These are phyloP conservation scores for Alternaria tenuissima DNA, from an alignment of 2,329 filamentous ascomycete genomes.

Conservation along the genomic window DNA sequence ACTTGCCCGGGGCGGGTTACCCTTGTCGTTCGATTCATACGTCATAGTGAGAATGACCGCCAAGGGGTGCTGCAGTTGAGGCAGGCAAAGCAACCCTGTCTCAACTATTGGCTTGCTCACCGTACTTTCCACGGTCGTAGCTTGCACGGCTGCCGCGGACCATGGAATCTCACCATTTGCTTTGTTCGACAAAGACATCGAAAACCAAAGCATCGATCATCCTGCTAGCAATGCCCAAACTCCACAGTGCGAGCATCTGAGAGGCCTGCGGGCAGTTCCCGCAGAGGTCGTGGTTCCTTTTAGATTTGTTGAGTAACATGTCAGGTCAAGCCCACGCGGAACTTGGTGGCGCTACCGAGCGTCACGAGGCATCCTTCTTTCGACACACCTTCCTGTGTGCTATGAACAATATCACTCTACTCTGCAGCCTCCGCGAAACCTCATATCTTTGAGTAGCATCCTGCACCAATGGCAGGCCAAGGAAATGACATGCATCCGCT, in stretches of 20 bases:
- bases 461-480: slow-evolving; percentile 21
- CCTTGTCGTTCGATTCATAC: slow-evolving; percentile 17
- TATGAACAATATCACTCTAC: neutral
- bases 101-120: slow-evolving; percentile 21
- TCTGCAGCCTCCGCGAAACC: slow-evolving; percentile 8
- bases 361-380: slow-evolving; percentile 21
- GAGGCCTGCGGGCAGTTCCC: neutral
- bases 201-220: neutral
- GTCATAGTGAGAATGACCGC: slow-evolving; percentile 25
- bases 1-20: slow-evolving; percentile 5
- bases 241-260: neutral
- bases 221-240: neutral
- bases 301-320: slow-evolving; percentile 21
- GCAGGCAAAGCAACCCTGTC: slow-evolving; percentile 23
- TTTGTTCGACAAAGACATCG: slow-evolving; percentile 3
- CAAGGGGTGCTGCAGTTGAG: slow-evolving; percentile 20
- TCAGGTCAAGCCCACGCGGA: slow-evolving; percentile 19
- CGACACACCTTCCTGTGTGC: slow-evolving; percentile 6
- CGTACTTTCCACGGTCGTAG: slow-evolving; percentile 23
- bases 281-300: slow-evolving; percentile 4
- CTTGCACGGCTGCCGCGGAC: slow-evolving; percentile 12
- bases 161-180: neutral
- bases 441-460: slow-evolving; percentile 19
- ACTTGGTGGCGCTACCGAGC: slow-evolving; percentile 24
- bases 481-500: slow-evolving; percentile 27